These are phyloP conservation scores for Retiboletus flavoniger DNA, from an alignment of 1,284 basidiomycete species.

Conservation along the genomic window DNA sequence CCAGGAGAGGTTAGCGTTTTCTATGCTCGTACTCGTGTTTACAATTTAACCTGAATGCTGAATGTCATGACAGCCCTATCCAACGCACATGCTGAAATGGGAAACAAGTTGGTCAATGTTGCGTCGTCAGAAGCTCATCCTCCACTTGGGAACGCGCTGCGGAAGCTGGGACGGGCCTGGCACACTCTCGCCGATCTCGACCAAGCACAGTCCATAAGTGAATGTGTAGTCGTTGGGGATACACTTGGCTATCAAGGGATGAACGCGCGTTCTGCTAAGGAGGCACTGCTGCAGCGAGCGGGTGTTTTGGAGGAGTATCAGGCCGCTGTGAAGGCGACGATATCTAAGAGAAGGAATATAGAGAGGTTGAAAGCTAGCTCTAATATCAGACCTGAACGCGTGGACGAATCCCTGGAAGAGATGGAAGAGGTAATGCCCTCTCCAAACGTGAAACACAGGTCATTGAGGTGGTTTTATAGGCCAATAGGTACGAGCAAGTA, in stretches of 20 bases:
- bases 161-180: slow-evolving; percentile 82
- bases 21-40: neutral
- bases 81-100: slow-evolving; percentile 77
- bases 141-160: slow-evolving; percentile 74
- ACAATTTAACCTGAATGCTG: neutral
- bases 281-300: slow-evolving; percentile 84
- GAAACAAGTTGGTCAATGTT: slow-evolving; percentile 83
- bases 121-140: slow-evolving; percentile 86
- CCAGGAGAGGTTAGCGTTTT: slow-evolving; percentile 65
- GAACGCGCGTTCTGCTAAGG: slow-evolving; percentile 93
- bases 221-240: slow-evolving; percentile 90
- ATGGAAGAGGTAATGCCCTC: slow-evolving; percentile 75
- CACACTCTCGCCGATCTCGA: slow-evolving; percentile 84
- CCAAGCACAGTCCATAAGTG: slow-evolving; percentile 83
- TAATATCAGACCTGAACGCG: slow-evolving; percentile 81
- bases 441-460: neutral
- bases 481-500: slow-evolving; percentile 81
- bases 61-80: slow-evolving; percentile 59
- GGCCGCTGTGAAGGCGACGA: slow-evolving; percentile 84
- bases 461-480: slow-evolving; percentile 46
- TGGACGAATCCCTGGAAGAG: slow-evolving; percentile 91
- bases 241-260: slow-evolving; percentile 90
- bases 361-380: slow-evolving; percentile 88
- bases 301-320: slow-evolving; percentile 91
- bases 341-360: slow-evolving; percentile 86